A percentile compares a stretch with the other conserved stretches of the same genome.
Conservation (phyloP, 176 grass and related monocot species). For the barley (Hordeum vulgare) region DNA sequence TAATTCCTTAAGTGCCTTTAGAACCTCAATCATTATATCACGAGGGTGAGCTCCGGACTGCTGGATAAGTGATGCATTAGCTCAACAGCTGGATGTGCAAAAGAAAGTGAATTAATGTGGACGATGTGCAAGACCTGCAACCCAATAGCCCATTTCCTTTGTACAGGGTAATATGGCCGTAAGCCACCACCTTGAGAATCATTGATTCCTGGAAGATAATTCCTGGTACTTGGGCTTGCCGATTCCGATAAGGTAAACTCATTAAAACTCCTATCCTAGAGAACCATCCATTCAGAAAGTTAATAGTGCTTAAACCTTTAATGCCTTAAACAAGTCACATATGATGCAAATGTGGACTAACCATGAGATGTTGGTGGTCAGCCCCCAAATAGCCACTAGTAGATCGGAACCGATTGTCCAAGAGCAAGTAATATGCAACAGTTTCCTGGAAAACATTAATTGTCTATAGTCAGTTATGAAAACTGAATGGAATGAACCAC, state of each 20-base stretch:
- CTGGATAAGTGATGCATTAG: conserved; percentile 23
- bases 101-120: conserved; percentile 14
- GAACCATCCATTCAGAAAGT: conserved; percentile 11
- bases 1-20: conserved; percentile 87
- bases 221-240: conserved; percentile 15
- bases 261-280: conserved; percentile 35
- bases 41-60: conserved; percentile 82
- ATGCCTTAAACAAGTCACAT: background rate
- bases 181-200: conserved; percentile 47
- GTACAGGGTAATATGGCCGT: conserved; percentile 37
- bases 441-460: conserved; percentile 54
- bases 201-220: conserved; percentile 41
- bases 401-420: conserved; percentile 84
- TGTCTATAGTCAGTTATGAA: conserved; percentile 23
- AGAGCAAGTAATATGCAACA: conserved; percentile 88
- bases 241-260: conserved; percentile 14
- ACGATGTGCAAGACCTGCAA: conserved; percentile 59
- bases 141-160: conserved; percentile 98
- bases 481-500: background rate
- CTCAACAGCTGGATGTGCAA: background rate
- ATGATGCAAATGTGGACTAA: conserved; percentile 29
- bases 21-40: conserved; percentile 83
- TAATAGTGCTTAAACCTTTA: background rate
- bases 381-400: conserved; percentile 82
- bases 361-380: conserved; percentile 66